Conservation (phyloP, 2,329 filamentous ascomycete species). For the Aspergillus latus region DNA sequence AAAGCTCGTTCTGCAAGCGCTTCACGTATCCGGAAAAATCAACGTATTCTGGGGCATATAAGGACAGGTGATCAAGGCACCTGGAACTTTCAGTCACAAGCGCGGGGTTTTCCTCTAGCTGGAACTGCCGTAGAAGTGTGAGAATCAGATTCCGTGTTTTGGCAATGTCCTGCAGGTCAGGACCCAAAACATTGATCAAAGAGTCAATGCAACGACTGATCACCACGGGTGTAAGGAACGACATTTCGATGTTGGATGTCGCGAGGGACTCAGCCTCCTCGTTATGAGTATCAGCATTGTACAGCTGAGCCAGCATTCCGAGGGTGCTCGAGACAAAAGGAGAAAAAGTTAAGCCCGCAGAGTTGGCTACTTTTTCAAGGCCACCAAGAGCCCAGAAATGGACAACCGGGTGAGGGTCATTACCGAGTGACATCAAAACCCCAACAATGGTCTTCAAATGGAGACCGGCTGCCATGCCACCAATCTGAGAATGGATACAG, state of each 20-base stretch:
- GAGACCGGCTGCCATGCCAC: slow-evolving; percentile 94
- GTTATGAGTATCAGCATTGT: slow-evolving; percentile 88
- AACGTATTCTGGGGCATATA: slow-evolving; percentile 88
- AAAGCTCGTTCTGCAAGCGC: slow-evolving; percentile 73
- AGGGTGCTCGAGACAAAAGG: slow-evolving; percentile 86
- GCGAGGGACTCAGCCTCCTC: slow-evolving; percentile 75
- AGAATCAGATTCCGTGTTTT: slow-evolving; percentile 93
- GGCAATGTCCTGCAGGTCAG: slow-evolving; percentile 86
- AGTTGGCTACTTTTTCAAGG: slow-evolving; percentile 80
- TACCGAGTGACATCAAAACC: slow-evolving; percentile 95
- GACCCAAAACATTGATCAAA: slow-evolving; percentile 93
- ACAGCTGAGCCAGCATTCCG: slow-evolving; percentile 91
- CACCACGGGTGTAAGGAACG: slow-evolving; percentile 76
- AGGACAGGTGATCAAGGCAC: slow-evolving; percentile 84
- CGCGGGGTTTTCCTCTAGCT: slow-evolving; percentile 68
- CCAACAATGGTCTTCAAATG: slow-evolving; percentile 97
- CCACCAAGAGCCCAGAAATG: slow-evolving; percentile 97
- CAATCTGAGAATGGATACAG: slow-evolving; percentile 90
- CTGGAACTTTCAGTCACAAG: slow-evolving; percentile 75
- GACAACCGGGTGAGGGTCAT: slow-evolving; percentile 90
- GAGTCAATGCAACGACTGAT: slow-evolving; percentile 88
- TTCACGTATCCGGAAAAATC: slow-evolving; percentile 82
- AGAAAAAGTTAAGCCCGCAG: slow-evolving; percentile 88
- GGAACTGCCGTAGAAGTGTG: slow-evolving; percentile 79
- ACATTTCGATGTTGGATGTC: slow-evolving; percentile 87